Evolutionary conservation across 805 yeast species (phyloP).

Genomic region (Myxozyma monticola): DNA sequence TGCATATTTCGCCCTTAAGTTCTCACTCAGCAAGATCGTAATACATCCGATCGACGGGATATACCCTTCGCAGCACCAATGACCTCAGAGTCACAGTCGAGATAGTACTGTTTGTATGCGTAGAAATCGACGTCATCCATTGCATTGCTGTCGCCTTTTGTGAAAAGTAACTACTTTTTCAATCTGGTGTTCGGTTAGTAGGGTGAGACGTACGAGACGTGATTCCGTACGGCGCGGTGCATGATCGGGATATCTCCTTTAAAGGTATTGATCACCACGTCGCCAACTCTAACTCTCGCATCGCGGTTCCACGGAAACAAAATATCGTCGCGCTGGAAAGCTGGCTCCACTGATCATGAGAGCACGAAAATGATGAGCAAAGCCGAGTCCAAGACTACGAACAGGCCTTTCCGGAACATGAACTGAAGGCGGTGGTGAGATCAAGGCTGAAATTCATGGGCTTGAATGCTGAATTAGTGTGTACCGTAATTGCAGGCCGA

Average conservation of each 20-base stretch:
- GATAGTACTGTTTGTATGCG: slow-evolving; percentile 69
- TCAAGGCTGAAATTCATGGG: slow-evolving; percentile 75
- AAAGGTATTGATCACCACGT: slow-evolving; percentile 91
- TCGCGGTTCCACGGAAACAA: slow-evolving; percentile 88
- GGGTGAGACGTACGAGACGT: slow-evolving; percentile 45
- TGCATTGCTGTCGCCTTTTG: slow-evolving; percentile 96
- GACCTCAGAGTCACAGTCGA: slow-evolving; percentile 74
- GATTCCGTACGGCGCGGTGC: slow-evolving; percentile 89
- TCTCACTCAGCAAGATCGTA: slow-evolving; percentile 88
- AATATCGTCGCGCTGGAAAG: slow-evolving; percentile 96
- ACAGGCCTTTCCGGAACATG: slow-evolving; percentile 84
- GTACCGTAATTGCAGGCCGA: too few species aligned
- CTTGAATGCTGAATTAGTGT: too few species aligned
- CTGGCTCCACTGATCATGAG: slow-evolving; percentile 99
- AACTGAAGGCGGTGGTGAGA: slow-evolving; percentile 83
- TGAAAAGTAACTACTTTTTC: slow-evolving; percentile 50
- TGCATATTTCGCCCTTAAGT: slow-evolving; percentile 75
- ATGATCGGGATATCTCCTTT: slow-evolving; percentile 84
- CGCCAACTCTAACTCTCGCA: slow-evolving; percentile 70
- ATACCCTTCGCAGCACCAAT: slow-evolving; percentile 86
- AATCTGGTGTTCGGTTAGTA: slow-evolving; percentile 5
- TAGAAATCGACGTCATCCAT: slow-evolving; percentile 90
- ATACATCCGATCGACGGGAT: slow-evolving; percentile 89
- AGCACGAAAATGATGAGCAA: slow-evolving; percentile 96
- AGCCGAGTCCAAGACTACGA: slow-evolving; percentile 73